Percentiles rank a stretch among this genome's conserved stretches.
phyloP scores from a whole-genome alignment of 225 moss, liverwort and hornwort species.

The Pseudoscleropodium purum region DNA sequence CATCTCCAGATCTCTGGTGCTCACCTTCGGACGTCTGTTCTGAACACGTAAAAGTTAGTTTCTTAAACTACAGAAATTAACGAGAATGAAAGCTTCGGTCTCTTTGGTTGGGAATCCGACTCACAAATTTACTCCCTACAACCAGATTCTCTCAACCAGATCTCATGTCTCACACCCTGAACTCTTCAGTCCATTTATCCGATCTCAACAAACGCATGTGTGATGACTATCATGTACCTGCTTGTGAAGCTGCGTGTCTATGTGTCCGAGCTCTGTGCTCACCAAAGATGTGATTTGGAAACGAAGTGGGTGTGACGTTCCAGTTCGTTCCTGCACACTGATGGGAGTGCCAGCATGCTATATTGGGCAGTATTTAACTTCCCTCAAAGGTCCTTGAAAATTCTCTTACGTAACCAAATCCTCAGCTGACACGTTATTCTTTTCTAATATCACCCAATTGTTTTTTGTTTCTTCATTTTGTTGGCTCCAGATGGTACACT shows the following conservation, averaged over 20 bases:
- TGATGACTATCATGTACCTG: neutral
- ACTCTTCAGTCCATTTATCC: neutral
- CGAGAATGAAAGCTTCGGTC: neutral
- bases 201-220: neutral
- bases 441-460: neutral
- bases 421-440: neutral
- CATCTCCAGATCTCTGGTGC: neutral
- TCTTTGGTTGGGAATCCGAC: neutral
- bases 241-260: neutral
- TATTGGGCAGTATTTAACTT: neutral
- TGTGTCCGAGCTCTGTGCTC: neutral
- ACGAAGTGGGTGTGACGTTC: neutral
- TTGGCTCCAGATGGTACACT: neutral
- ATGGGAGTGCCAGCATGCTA: neutral
- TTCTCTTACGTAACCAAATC: neutral
- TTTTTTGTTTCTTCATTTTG: neutral
- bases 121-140: neutral
- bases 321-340: neutral
- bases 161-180: neutral
- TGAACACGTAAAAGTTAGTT: neutral
- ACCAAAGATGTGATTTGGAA: neutral
- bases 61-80: neutral
- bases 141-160: neutral
- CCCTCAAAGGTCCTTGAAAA: neutral
- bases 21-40: neutral